These are phyloP conservation scores for Leccinum imitatum DNA, from an alignment of 768 basidiomycete genomes.

Conservation along the genomic window DNA sequence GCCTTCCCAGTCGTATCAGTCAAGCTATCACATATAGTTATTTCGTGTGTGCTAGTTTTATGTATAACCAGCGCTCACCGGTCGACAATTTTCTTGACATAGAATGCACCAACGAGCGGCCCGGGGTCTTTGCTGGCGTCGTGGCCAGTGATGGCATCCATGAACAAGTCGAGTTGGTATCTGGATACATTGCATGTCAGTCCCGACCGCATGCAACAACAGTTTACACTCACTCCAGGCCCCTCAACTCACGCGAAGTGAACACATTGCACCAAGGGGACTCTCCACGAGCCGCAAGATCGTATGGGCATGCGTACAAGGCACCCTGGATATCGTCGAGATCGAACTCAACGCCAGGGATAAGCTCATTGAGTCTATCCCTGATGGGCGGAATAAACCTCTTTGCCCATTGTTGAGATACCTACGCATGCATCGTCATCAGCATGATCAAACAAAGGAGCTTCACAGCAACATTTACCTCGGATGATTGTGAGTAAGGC, in stretches of 20 bases:
- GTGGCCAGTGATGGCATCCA: constrained; percentile 36
- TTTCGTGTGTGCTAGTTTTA: neutral
- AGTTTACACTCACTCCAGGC: constrained; percentile 34
- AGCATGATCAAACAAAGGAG: neutral
- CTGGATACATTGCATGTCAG: constrained; percentile 10
- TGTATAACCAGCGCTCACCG: constrained; percentile 23
- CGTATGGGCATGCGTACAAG: constrained; percentile 43
- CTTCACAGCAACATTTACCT: constrained; percentile 3
- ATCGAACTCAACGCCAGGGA: constrained; percentile 35
- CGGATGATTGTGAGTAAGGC: neutral
- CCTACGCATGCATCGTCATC: constrained; percentile 1
- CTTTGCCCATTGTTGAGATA: constrained; percentile 28
- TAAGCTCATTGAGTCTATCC: constrained; percentile 33
- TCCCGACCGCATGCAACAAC: neutral
- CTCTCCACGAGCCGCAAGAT: constrained; percentile 34
- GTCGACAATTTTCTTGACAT: constrained; percentile 38
- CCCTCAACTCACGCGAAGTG: constrained; percentile 30
- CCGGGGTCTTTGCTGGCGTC: constrained; percentile 29
- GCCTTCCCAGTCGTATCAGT: constrained; percentile 32
- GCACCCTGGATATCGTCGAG: constrained; percentile 36
- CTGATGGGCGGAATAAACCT: constrained; percentile 39
- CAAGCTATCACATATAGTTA: constrained; percentile 21
- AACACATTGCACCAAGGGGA: constrained; percentile 46
- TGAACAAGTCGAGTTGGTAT: constrained; percentile 38
- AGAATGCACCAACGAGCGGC: constrained; percentile 37